Evolutionary conservation across 352 stramenopile genomes (phyloP), one percentile per base, ranked within the genome.

Genomic region (Globisporangium heterothallicum): DNA sequence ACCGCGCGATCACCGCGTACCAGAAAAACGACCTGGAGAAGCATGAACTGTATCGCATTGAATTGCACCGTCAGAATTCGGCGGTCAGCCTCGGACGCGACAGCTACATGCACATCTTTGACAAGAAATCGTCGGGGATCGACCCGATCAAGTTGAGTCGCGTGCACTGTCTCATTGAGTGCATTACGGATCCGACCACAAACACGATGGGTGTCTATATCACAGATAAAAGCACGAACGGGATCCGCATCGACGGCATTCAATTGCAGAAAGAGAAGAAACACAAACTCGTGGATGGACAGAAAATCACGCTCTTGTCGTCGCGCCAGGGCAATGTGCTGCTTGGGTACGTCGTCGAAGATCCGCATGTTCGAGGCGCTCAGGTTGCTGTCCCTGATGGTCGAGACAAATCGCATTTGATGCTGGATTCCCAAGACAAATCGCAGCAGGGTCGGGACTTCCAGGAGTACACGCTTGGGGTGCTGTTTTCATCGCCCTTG

Each of bases 401-500:
- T n/a, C n/a, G n/a, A n/a, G n/a, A n/a, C n/a, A n/a, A n/a, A n/a
- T n/a, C n/a, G n/a, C n/a, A n/a, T n/a, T n/a, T n/a, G n/a, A 32
- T 45, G 34, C 14, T 45, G 14, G 66, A 84, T 7, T 80, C 64
- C 6, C 68, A 77, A 21, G 70, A 86, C 25, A 69, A 68, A 18
- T 85, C 74, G 0, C 74, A 86, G 53, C 63, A 77, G 19, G 64
- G 64, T 10, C 71, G 74, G 1, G 74, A 82, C n/a, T 52, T 82
- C 0, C 74, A 86, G 35, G 73, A 89, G 44, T 83, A 96, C 47
- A 94, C 80, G 8, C 79, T 98, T 7, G 89, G 87, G 16, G 90
- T 98, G n/a, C 59, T 98, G 24, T 98, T 98, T 57, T 96, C 93
- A 4, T 85, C 88, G 1, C 94, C 94, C 4, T 64, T 98, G 16